Conservation (phyloP, 2,329 filamentous ascomycete species). For the Metarhizium sp. region DNA sequence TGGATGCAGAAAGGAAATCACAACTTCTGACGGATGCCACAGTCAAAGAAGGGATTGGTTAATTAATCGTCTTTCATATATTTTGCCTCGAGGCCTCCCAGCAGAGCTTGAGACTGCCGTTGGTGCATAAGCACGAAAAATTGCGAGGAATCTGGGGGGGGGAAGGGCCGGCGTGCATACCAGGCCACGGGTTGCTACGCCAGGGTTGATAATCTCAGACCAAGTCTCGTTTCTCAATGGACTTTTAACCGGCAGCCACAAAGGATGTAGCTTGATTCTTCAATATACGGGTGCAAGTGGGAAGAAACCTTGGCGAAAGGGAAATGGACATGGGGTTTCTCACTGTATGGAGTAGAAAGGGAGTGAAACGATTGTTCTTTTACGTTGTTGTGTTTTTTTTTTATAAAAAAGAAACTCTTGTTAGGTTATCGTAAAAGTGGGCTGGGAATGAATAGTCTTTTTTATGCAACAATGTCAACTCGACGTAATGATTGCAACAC, state of each 20-base stretch:
- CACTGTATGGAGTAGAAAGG: slow-evolving; percentile 3
- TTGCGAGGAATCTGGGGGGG: background rate
- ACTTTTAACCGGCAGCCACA: background rate
- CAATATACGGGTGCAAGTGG: background rate
- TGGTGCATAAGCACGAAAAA: background rate
- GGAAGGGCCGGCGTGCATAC: background rate
- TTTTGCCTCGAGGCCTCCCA: background rate
- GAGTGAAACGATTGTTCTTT: background rate
- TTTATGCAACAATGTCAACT: no score
- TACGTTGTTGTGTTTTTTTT: background rate
- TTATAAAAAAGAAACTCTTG: background rate
- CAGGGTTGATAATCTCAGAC: background rate
- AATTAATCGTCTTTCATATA: background rate
- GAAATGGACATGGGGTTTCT: background rate
- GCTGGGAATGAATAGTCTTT: background rate
- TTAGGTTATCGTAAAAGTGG: background rate
- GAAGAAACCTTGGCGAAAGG: background rate
- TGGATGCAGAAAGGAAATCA: background rate
- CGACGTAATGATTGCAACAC: no score
- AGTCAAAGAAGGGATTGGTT: slow-evolving; percentile 34
- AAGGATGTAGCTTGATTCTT: background rate
- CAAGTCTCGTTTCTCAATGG: background rate
- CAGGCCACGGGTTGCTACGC: background rate
- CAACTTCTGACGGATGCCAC: background rate
- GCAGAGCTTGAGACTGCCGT: background rate